Evolutionary conservation across 768 basidiomycete genomes (phyloP).

Genomic region (Amanita pallidorosea): DNA sequence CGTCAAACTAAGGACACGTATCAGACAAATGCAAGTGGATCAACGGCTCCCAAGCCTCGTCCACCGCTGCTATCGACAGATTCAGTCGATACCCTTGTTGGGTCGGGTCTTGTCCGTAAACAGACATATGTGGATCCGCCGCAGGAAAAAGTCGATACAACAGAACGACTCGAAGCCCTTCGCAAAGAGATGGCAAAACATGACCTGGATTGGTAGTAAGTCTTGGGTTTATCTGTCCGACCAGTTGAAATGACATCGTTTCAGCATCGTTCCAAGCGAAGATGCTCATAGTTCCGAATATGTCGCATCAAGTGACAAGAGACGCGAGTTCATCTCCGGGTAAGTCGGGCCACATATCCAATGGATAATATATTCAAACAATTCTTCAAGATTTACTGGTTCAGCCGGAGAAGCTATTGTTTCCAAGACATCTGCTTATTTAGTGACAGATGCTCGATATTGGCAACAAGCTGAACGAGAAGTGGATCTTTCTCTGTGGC

Average conservation of each 20-base stretch:
- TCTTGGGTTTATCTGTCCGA: constrained; percentile 8
- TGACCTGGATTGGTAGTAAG: constrained; percentile 68
- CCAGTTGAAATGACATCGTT: constrained; percentile 6
- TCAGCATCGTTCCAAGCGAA: constrained; percentile 64
- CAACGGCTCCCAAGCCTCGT: constrained; percentile 24
- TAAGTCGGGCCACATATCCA: constrained; percentile 20
- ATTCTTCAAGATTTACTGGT: constrained; percentile 16
- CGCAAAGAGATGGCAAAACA: constrained; percentile 60
- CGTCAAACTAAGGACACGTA: constrained; percentile 14
- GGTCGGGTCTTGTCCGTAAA: constrained; percentile 63
- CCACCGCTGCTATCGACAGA: constrained; percentile 40
- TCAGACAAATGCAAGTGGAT: constrained; percentile 18
- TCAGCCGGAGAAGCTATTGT: constrained; percentile 66
- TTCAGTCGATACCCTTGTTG: constrained; percentile 65
- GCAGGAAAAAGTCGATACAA: constrained; percentile 44
- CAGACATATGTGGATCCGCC: constrained; percentile 50
- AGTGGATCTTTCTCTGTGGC: constrained; percentile 61
- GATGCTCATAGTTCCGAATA: constrained; percentile 83
- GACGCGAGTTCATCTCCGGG: constrained; percentile 72
- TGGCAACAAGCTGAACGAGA: constrained; percentile 70
- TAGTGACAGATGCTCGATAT: constrained; percentile 75
- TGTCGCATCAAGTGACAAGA: constrained; percentile 64
- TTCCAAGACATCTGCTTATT: constrained; percentile 54
- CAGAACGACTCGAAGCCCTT: constrained; percentile 47
- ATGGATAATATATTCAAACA: background rate